A percentile compares a stretch with the other conserved stretches of the same genome.
phyloP scores from a whole-genome alignment of 2,329 filamentous ascomycete species.

The Penicillium frequentans region DNA sequence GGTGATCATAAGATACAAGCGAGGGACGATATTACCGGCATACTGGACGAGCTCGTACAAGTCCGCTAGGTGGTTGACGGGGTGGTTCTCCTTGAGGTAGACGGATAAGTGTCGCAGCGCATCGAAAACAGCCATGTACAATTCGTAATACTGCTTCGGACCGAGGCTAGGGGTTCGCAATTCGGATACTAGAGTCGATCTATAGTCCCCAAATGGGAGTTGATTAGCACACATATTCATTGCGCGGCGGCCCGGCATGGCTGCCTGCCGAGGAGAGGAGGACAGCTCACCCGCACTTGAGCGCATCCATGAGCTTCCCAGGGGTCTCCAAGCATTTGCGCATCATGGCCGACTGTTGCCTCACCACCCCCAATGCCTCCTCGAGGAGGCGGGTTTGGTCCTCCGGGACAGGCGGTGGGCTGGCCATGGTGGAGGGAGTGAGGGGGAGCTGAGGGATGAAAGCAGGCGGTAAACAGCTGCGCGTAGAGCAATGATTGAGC shows the following conservation, averaged over 20 bases:
- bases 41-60: conserved; percentile 98
- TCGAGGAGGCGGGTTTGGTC: conserved; percentile 91
- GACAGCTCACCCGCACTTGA: conserved; percentile 90
- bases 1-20: conserved; percentile 98
- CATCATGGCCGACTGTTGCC: conserved; percentile 96
- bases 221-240: conserved; percentile 15
- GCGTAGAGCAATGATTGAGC: conserved; percentile 15
- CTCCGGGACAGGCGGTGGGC: conserved; percentile 63
- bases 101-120: conserved; percentile 93
- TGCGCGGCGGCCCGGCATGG: conserved; percentile 19
- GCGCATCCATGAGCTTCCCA: conserved; percentile 98
- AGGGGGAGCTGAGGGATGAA: conserved; percentile 23
- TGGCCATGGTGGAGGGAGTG: conserved; percentile 45
- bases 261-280: conserved; percentile 23
- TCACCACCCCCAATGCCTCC: conserved; percentile 93
- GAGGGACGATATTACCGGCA: conserved; percentile 94
- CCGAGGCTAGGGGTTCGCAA: conserved; percentile 93
- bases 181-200: conserved; percentile 97
- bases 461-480: conserved; percentile 30
- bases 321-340: conserved; percentile 95
- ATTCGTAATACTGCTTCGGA: conserved; percentile 99
- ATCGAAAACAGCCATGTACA: conserved; percentile 99
- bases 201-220: conserved; percentile 39
- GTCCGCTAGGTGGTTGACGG: conserved; percentile 95
- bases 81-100: conserved; percentile 95